Evolutionary conservation across 2,329 filamentous ascomycete genomes (phyloP).

Genomic region (Ceratocystiopsis minuta): DNA sequence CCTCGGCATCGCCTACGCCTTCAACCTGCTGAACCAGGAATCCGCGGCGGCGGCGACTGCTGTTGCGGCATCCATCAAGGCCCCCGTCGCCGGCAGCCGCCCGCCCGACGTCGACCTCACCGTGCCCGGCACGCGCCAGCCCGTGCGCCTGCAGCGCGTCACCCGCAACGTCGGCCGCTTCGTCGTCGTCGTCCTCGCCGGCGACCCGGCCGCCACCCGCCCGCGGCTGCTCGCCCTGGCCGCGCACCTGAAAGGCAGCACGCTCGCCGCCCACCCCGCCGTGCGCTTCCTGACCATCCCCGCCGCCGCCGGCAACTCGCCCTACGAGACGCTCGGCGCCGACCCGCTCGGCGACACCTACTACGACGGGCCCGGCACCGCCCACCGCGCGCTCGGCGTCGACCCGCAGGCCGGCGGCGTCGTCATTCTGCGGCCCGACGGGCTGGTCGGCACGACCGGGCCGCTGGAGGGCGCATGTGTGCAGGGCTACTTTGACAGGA

Average conservation of each 20-base stretch:
- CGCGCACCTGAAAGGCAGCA: slow-evolving; percentile 2
- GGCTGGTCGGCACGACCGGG: slow-evolving; percentile 8
- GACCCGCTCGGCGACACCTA: slow-evolving; percentile 31
- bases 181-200: slow-evolving; percentile 21
- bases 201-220: slow-evolving; percentile 6
- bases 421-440: slow-evolving; percentile 14
- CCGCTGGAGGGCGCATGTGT: slow-evolving; percentile 6
- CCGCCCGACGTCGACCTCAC: slow-evolving; percentile 26
- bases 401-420: slow-evolving; percentile 9
- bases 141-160: slow-evolving; percentile 23
- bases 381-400: slow-evolving; percentile 13
- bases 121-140: slow-evolving; percentile 26
- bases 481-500: slow-evolving; percentile 7
- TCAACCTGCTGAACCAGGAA: slow-evolving; percentile 7
- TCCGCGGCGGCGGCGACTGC: no score
- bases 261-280: slow-evolving; percentile 13
- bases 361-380: slow-evolving; percentile 23
- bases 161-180: slow-evolving; percentile 25
- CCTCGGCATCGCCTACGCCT: slow-evolving; percentile 35
- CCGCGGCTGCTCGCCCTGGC: slow-evolving; percentile 8
- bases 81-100: slow-evolving; percentile 21
- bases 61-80: not conserved
- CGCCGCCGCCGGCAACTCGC: slow-evolving; percentile 23
- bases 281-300: slow-evolving; percentile 28
- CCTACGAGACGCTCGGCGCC: slow-evolving; percentile 24